Conservation (phyloP, 306 rosid genomes). For the Casuarina cunninghamiana region DNA sequence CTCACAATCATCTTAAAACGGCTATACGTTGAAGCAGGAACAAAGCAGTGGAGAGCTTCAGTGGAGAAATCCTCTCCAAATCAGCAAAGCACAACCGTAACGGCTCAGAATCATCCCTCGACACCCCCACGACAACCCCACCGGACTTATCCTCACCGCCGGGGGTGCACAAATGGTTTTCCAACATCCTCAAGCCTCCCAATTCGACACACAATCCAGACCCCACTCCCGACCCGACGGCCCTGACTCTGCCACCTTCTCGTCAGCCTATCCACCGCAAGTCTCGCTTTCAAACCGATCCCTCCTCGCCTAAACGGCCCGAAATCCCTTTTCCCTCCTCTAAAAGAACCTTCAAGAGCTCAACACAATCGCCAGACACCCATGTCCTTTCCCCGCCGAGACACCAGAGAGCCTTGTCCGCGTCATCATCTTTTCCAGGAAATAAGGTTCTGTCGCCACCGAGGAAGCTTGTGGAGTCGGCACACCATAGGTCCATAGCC, state of each 20-base stretch:
- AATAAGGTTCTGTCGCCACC: conserved; percentile 67
- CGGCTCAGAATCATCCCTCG: conserved; percentile 49
- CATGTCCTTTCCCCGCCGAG: conserved; percentile 40
- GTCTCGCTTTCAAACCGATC: conserved; percentile 68
- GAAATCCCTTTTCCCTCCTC: conserved; percentile 38
- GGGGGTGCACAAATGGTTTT: conserved; percentile 62
- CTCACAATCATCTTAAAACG: not conserved
- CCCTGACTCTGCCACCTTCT: conserved; percentile 31
- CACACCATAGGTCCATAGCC: conserved; percentile 53
- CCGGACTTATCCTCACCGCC: conserved; percentile 46
- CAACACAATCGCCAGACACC: conserved; percentile 26
- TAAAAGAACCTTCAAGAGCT: conserved; percentile 34
- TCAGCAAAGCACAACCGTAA: conserved; percentile 58
- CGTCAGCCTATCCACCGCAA: conserved; percentile 46
- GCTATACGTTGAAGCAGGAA: conserved; percentile 26
- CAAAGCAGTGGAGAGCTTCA: conserved; percentile 56
- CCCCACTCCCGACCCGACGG: conserved; percentile 18
- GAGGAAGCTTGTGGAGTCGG: conserved; percentile 54
- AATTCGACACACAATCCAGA: conserved; percentile 11
- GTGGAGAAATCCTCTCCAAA: conserved; percentile 68
- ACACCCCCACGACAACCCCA: not conserved
- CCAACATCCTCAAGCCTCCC: conserved; percentile 55
- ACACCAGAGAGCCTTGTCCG: conserved; percentile 26
- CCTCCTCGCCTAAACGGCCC: conserved; percentile 47
- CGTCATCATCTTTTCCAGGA: conserved; percentile 35